Conservation (phyloP, 129 eudicot species). For the Calendula officinalis region DNA sequence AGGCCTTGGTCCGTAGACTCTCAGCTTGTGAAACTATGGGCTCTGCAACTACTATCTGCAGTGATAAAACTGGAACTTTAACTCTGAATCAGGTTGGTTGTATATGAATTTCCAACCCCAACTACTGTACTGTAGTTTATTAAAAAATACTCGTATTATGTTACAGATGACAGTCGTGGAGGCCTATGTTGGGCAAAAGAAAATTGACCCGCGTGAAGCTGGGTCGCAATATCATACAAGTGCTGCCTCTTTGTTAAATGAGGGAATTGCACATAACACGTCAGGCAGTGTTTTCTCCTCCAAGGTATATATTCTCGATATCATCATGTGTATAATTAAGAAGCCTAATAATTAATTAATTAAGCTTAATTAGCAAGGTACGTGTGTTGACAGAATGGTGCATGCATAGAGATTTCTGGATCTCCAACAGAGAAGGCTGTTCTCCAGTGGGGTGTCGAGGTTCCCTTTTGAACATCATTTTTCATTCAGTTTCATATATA, state of each 20-base stretch:
- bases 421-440: slow-evolving; percentile 96
- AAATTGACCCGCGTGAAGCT: slow-evolving; percentile 61
- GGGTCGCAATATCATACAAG: slow-evolving; percentile 43
- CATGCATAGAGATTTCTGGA: slow-evolving; percentile 69
- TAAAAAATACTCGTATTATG: not conserved
- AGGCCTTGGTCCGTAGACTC: slow-evolving; percentile 95
- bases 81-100: slow-evolving; percentile 80
- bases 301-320: slow-evolving; percentile 44
- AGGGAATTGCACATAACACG: slow-evolving; percentile 80
- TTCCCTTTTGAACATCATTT: slow-evolving; percentile 19
- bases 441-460: slow-evolving; percentile 88
- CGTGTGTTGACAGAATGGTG: slow-evolving; percentile 64
- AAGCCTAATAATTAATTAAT: too few species aligned
- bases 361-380: too few species aligned
- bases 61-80: slow-evolving; percentile 95
- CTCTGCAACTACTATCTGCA: slow-evolving; percentile 94
- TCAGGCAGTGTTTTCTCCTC: slow-evolving; percentile 78
- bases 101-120: not conserved
- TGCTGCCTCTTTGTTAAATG: slow-evolving; percentile 61
- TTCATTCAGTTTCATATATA: slow-evolving; percentile 6
- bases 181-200: slow-evolving; percentile 58
- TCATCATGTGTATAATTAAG: slow-evolving; percentile 9
- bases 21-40: slow-evolving; percentile 99
- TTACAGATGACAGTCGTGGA: slow-evolving; percentile 96
- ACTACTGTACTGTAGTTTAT: not conserved